Evolutionary conservation across 768 basidiomycete species (phyloP).

Genomic region (Tricholomella constricta): DNA sequence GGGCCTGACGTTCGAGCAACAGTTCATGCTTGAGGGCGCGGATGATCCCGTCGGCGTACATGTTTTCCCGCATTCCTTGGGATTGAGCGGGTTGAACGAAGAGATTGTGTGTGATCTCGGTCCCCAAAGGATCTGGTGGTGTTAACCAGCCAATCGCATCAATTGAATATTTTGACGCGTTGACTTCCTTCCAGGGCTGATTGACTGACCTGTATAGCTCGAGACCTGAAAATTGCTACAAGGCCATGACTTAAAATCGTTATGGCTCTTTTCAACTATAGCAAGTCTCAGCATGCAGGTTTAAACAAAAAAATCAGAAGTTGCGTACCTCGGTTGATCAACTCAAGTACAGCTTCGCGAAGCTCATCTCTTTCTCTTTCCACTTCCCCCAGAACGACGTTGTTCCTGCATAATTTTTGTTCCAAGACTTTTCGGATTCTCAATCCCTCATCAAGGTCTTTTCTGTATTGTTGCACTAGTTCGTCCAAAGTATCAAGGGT

Average conservation of each 20-base stretch:
- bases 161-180: neutral
- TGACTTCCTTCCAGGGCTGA: no score
- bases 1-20: conserved; percentile 40
- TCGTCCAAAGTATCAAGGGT: conserved; percentile 21
- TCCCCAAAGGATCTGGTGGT: neutral
- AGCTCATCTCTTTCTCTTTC: conserved; percentile 49
- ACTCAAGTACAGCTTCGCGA: conserved; percentile 44
- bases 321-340: conserved; percentile 53
- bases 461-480: neutral
- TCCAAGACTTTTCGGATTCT: conserved; percentile 1
- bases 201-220: conserved; percentile 38
- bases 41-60: conserved; percentile 41
- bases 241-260: conserved; percentile 46
- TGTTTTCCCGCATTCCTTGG: neutral
- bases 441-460: conserved; percentile 14
- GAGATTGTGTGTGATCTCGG: neutral
- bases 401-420: conserved; percentile 7
- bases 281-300: neutral
- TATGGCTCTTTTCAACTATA: conserved; percentile 39
- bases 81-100: neutral
- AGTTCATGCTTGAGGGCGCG: conserved; percentile 38
- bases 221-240: conserved; percentile 42
- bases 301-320: neutral
- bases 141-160: neutral
- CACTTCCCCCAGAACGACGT: conserved; percentile 1